Evolutionary conservation across 2,329 filamentous ascomycete species (phyloP), one percentile per base, ranked within the genome.

Genomic region (Ceratocystis eucalypticola): DNA sequence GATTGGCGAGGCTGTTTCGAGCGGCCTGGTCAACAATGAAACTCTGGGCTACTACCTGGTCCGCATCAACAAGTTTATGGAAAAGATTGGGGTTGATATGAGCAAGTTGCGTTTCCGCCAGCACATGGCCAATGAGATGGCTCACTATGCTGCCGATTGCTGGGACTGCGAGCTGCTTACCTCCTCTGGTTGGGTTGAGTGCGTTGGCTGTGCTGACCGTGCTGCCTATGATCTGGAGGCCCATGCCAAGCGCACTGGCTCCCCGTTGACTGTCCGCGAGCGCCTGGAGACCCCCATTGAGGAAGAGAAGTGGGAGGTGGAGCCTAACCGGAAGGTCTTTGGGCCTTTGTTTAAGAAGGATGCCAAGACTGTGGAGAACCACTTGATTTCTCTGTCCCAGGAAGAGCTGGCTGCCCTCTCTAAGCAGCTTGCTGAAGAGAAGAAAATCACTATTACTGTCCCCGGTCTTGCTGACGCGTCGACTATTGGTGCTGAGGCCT

Each of bases 31-130:
- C 17, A 92, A 99, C 76, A 99, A 97, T 76, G 92, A 99, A 81
- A 99, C 94, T 0, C 83, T 99, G 57, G 94, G 94, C 69, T 99
- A 99, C 80, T 99, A 99, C 81, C 80, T 99, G 62, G 94, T 91
- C 57, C 87, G 94, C 66, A 96, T 99, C 73, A 88, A 94, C 74
- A 84, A 90, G 50, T 99, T 97, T 83, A 82, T 97, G 71, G 76
- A 88, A 73, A 91, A 88, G 77, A 88, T 99, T 71, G 94, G 94
- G 74, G 82, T 96, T 61, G 93, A 97, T 75, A 80, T 85, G 74
- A 83, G 80, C 70, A 99, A 97, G 81, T 84, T 97, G 71, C 88
- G 94, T 65, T 97, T 97, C 83, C 86, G 94, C 73, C 94, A 99
- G 77, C 94, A 99, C 78, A 96, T 99, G 92, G 78, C 78, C 68